Evolutionary conservation across 192 early-diverging fungal genomes (phyloP).

Genomic region (Podila horticola): DNA sequence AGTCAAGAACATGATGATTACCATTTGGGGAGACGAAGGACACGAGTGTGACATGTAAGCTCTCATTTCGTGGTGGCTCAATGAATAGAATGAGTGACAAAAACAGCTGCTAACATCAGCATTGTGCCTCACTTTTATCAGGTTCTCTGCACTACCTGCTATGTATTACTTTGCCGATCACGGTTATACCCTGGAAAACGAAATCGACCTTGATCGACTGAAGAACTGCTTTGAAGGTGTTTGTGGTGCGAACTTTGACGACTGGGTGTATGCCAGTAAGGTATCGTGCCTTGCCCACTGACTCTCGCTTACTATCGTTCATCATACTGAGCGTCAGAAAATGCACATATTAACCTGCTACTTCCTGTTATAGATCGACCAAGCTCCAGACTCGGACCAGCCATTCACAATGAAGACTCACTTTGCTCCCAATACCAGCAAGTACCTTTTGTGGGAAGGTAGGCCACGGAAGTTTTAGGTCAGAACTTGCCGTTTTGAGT

Average conservation of each 20-base stretch:
- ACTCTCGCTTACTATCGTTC: neutral
- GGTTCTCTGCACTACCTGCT: slow-evolving; percentile 80
- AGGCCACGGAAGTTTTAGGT: slow-evolving; percentile 1
- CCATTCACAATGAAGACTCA: slow-evolving; percentile 61
- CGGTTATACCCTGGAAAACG: slow-evolving; percentile 71
- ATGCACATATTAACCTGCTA: neutral
- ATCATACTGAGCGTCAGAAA: neutral
- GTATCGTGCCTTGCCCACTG: slow-evolving; percentile 8
- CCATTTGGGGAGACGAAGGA: slow-evolving; percentile 92
- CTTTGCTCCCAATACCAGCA: slow-evolving; percentile 79
- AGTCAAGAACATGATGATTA: slow-evolving; percentile 82
- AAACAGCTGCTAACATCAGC: too few species aligned
- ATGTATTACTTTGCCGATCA: slow-evolving; percentile 82
- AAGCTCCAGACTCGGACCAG: slow-evolving; percentile 57
- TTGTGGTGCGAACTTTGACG: slow-evolving; percentile 82
- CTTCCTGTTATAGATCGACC: slow-evolving; percentile 55
- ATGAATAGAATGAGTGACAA: too few species aligned
- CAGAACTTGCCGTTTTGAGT: neutral
- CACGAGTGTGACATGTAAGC: slow-evolving; percentile 86
- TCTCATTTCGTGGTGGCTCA: too few species aligned
- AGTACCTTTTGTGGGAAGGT: slow-evolving; percentile 91
- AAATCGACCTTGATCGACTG: slow-evolving; percentile 68
- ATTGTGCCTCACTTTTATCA: neutral
- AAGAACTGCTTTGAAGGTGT: slow-evolving; percentile 75
- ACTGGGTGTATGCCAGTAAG: slow-evolving; percentile 77